Base-by-base conservation (phyloP, 345 rosid genomes). In the Heritiera fomes region DNA sequence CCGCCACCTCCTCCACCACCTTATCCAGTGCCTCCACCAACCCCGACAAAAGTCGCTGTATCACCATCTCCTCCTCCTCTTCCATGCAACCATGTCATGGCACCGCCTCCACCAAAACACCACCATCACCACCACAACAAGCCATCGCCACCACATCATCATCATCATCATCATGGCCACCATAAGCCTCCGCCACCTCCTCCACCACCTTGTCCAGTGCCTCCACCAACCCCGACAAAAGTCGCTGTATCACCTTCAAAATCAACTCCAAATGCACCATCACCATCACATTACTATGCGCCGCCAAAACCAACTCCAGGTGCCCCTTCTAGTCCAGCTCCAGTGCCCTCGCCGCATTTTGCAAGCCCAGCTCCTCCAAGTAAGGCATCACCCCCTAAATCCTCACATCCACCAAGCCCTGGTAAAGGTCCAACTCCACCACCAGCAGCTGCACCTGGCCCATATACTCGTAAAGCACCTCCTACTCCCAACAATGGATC, bases 91-190 rank as follows among this genome's bases (percentile, higher is more conserved):
- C 41, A 76, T 23, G 34, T 43, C 18, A 47, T 40, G 20, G 38
- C 75, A 23, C 65, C 76, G 7, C 76, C 83, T 1, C 77, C 72
- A 0, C 82, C 82, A 60, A 50, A 61, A 40, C 9, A 20, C 4
- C 74, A 66, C 56, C n/a, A n/a, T n/a, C 76, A 20, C 66, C 62
- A 50, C 74, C 38, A 34, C 38, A 1, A 34, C 38, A 56, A 46
- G 32, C 67, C 86, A 45, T 68, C 78, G 17, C 56, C 76, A 4
- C 15, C 80, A 13, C n/a, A n/a, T n/a, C n/a, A n/a, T n/a, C n/a
- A n/a, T n/a, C n/a, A n/a, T n/a, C 73, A 65, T 3, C 38, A 34
- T 59, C 73, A 66, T 10, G 34, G 20, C 79, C 62, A 11, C 1
- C 58, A 50, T 62, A 56, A 46, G 23, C 63, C 86, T 34, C 28